Conservation (phyloP, 345 rosid genomes). For the Euclidium syriacum region DNA sequence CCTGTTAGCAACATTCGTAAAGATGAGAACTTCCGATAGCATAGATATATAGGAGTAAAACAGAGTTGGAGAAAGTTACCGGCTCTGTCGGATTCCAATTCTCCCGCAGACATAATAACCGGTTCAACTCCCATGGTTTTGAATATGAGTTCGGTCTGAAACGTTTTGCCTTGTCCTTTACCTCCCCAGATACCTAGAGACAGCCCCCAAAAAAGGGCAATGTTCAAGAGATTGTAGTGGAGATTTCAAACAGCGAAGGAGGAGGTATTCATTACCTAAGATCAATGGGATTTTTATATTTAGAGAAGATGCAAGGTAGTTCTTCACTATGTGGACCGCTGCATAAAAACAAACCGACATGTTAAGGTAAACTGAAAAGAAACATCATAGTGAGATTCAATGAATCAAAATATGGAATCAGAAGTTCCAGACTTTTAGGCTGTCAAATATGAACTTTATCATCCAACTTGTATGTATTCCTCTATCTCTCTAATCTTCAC, state of each 20-base stretch:
- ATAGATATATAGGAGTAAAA: neutral
- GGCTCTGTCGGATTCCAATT: conserved; percentile 90
- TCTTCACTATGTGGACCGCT: conserved; percentile 89
- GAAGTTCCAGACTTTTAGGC: conserved; percentile 4
- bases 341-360: conserved; percentile 21
- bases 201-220: neutral
- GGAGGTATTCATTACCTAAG: conserved; percentile 47
- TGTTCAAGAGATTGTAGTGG: conserved; percentile 5
- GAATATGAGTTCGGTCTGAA: conserved; percentile 92
- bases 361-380: neutral
- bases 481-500: conserved; percentile 26
- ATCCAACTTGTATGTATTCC: neutral
- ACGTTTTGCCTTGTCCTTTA: conserved; percentile 95
- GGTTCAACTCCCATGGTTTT: conserved; percentile 90
- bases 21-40: neutral
- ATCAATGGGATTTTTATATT: conserved; percentile 76
- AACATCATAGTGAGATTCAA: neutral
- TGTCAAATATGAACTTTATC: neutral
- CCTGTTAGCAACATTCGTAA: conserved; percentile 39
- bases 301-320: conserved; percentile 69
- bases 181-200: conserved; percentile 94
- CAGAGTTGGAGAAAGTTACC: conserved; percentile 38
- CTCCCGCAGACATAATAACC: conserved; percentile 94
- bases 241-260: conserved; percentile 5
- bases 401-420: neutral